Evolutionary conservation across 257 asterid species (phyloP).

Genomic region (Jacaranda copaia): DNA sequence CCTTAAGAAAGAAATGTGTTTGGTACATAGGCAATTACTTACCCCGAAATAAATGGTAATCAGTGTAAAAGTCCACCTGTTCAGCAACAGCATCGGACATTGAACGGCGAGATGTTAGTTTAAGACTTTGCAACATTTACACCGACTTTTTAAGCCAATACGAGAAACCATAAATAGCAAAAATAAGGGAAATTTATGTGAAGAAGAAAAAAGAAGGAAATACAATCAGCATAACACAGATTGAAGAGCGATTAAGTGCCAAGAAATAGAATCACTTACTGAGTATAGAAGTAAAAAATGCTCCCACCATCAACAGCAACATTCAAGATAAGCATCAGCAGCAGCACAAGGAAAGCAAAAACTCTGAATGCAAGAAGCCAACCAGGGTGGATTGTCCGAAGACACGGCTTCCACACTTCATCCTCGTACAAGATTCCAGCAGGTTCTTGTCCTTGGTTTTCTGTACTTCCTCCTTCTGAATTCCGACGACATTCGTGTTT

Average conservation of each 20-base stretch:
- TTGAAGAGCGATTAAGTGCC: background rate
- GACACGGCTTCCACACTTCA: slow-evolving; percentile 91
- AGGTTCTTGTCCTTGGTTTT: slow-evolving; percentile 39
- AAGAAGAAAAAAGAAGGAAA: background rate
- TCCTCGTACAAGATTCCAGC: slow-evolving; percentile 75
- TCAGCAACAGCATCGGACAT: slow-evolving; percentile 15
- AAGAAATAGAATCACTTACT: slow-evolving; percentile 57
- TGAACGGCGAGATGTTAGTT: background rate
- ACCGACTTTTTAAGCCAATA: background rate
- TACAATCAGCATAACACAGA: background rate
- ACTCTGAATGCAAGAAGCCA: slow-evolving; percentile 81
- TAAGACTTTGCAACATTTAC: background rate
- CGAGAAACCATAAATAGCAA: background rate
- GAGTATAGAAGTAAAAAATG: slow-evolving; percentile 87
- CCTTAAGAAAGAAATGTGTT: no score
- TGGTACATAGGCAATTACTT: slow-evolving; percentile 33
- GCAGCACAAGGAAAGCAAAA: slow-evolving; percentile 76
- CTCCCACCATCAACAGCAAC: slow-evolving; percentile 72
- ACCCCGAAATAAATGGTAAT: slow-evolving; percentile 90
- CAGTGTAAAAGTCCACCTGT: slow-evolving; percentile 91
- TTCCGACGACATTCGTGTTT: slow-evolving; percentile 62
- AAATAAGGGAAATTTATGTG: background rate
- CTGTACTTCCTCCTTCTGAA: slow-evolving; percentile 37
- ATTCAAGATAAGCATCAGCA: slow-evolving; percentile 74
- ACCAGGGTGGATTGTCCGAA: slow-evolving; percentile 74